These are phyloP conservation scores for Teratosphaeriaceae sp. DNA, from an alignment of 2,329 filamentous ascomycete genomes.

Conservation along the genomic window DNA sequence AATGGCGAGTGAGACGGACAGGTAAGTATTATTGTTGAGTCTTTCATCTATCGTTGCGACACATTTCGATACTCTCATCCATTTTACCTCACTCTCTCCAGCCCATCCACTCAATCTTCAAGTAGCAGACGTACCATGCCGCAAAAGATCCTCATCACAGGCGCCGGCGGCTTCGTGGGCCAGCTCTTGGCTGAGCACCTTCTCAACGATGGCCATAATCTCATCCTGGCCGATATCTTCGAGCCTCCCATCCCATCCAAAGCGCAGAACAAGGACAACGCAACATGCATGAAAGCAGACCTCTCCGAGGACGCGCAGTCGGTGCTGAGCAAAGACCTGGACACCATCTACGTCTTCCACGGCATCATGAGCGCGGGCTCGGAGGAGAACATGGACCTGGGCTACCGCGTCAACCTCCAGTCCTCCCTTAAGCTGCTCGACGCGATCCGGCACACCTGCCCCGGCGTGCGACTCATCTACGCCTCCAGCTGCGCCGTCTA, in stretches of 20 bases:
- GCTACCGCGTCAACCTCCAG: constrained; percentile 46
- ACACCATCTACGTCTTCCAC: constrained; percentile 47
- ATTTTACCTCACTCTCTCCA: no score
- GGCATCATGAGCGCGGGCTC: constrained; percentile 50
- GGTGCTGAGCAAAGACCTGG: constrained; percentile 38
- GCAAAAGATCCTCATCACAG: constrained; percentile 46
- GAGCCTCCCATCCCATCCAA: constrained; percentile 40
- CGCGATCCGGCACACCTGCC: constrained; percentile 37
- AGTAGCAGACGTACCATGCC: no score
- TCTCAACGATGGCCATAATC: constrained; percentile 34
- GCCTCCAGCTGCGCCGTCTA: constrained; percentile 46
- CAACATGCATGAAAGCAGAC: constrained; percentile 41
- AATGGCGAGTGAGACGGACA: background rate
- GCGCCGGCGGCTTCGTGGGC: constrained; percentile 47
- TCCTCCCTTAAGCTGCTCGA: constrained; percentile 44
- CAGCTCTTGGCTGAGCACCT: constrained; percentile 45
- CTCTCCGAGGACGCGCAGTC: constrained; percentile 35
- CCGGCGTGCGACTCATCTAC: constrained; percentile 44
- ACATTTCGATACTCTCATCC: background rate
- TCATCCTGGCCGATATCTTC: constrained; percentile 46
- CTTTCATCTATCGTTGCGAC: background rate
- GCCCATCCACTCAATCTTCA: no score
- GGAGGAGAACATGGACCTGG: constrained; percentile 47
- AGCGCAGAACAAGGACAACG: constrained; percentile 33
- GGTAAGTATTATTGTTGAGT: background rate